These are phyloP conservation scores for Aspergillus clavatus DNA, from an alignment of 2,329 filamentous ascomycete genomes.

Conservation along the genomic window DNA sequence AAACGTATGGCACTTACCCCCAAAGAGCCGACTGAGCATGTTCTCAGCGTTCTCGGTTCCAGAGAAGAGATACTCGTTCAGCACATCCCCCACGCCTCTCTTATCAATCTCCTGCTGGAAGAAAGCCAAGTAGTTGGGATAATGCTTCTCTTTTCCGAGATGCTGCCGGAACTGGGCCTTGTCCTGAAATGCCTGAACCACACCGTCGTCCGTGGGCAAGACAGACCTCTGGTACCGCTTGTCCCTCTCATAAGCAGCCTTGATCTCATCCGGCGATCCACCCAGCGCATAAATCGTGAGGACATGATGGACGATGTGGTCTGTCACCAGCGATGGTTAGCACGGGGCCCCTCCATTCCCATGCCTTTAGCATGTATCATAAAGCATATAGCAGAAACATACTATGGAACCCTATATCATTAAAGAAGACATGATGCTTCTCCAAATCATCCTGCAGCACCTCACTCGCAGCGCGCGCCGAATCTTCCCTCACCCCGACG, in stretches of 20 bases:
- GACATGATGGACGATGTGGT: conserved; percentile 76
- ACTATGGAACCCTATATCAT: conserved; percentile 66
- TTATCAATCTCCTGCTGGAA: conserved; percentile 68
- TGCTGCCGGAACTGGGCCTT: conserved; percentile 53
- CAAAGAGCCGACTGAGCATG: conserved; percentile 64
- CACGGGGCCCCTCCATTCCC: background rate
- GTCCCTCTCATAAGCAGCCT: conserved; percentile 62
- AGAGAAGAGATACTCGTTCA: conserved; percentile 66
- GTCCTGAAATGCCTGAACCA: conserved; percentile 55
- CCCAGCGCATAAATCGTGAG: conserved; percentile 73
- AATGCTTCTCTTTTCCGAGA: conserved; percentile 61
- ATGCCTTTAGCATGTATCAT: background rate
- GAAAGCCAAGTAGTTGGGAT: conserved; percentile 70
- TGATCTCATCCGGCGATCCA: conserved; percentile 56
- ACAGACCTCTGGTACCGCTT: conserved; percentile 59
- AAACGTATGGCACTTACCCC: conserved; percentile 41
- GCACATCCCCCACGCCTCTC: conserved; percentile 56
- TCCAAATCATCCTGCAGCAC: conserved; percentile 72
- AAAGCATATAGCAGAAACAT: conserved; percentile 5
- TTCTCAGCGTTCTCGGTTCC: conserved; percentile 61
- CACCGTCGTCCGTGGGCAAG: conserved; percentile 43
- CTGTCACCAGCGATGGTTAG: conserved; percentile 18
- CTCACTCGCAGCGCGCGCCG: conserved; percentile 59
- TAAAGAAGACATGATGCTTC: conserved; percentile 75
- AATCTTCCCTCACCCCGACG: conserved; percentile 48